Conservation (phyloP, 257 asterid species). For the Dorcoceras hygrometricum region DNA sequence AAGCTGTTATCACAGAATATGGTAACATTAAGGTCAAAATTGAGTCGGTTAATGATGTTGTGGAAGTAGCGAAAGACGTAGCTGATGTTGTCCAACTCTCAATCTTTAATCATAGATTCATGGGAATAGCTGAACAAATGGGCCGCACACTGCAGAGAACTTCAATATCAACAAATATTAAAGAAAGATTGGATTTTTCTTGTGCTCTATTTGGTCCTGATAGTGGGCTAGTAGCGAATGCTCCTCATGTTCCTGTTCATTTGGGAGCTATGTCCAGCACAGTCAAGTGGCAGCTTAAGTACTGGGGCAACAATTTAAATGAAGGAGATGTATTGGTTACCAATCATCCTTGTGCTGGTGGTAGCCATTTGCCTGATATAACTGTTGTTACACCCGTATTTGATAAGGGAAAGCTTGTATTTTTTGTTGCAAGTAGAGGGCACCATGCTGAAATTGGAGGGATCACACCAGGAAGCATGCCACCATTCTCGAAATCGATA, state of each 20-base stretch:
- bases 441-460: constrained; percentile 99
- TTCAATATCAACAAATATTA: constrained; percentile 89
- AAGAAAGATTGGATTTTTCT: constrained; percentile 93
- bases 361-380: constrained; percentile 95
- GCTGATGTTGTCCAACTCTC: constrained; percentile 98
- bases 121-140: constrained; percentile 99
- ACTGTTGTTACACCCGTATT: constrained; percentile 92
- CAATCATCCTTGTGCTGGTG: constrained; percentile 95
- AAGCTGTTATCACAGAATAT: constrained; percentile 63
- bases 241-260: constrained; percentile 98
- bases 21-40: constrained; percentile 81
- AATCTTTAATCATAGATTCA: constrained; percentile 86
- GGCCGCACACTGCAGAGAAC: constrained; percentile 97
- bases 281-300: constrained; percentile 80
- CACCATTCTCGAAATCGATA: constrained; percentile 91
- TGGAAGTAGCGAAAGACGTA: constrained; percentile 55
- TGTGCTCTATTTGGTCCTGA: constrained; percentile 96
- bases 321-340: constrained; percentile 96
- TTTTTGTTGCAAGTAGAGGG: constrained; percentile 95
- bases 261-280: constrained; percentile 99
- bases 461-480: constrained; percentile 98
- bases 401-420: constrained; percentile 61
- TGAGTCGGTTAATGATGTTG: constrained; percentile 33
- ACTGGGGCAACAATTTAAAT: constrained; percentile 71
- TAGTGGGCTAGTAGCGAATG: constrained; percentile 96